A percentile compares a stretch with the other conserved stretches of the same genome.
These are phyloP conservation scores for Triangularia setosa DNA, from an alignment of 2,329 filamentous ascomycete genomes.

Conservation along the genomic window DNA sequence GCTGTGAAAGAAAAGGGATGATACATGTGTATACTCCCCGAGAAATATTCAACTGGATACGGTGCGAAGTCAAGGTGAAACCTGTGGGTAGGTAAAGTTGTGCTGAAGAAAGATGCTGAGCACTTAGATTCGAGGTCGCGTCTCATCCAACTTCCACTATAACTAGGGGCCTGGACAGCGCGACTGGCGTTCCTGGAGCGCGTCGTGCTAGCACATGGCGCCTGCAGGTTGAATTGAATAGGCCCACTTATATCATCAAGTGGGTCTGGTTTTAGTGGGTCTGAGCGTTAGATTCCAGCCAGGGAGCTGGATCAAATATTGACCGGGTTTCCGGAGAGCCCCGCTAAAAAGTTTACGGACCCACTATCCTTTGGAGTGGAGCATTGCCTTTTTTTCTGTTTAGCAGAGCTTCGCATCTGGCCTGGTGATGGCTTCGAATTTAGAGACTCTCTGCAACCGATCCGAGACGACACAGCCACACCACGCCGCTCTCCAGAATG, in stretches of 20 bases:
- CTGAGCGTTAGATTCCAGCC: background rate
- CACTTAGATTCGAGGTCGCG: background rate
- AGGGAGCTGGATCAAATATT: constrained; percentile 23
- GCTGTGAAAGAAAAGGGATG: background rate
- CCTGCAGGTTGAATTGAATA: background rate
- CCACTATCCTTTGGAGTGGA: constrained; percentile 22
- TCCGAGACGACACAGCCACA: constrained; percentile 5
- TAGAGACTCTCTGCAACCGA: background rate
- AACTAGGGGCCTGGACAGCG: background rate
- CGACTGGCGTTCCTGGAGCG: constrained; percentile 10
- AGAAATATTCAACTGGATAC: background rate
- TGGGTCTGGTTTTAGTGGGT: background rate
- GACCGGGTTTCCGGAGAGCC: constrained; percentile 13
- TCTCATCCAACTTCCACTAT: background rate
- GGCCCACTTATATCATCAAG: constrained; percentile 17
- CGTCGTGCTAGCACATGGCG: constrained; percentile 20
- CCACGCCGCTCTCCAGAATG: constrained; percentile 37
- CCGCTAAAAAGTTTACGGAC: constrained; percentile 2
- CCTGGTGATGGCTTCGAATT: constrained; percentile 13
- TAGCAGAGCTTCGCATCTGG: constrained; percentile 7
- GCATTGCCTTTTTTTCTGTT: constrained; percentile 22
- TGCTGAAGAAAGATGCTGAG: background rate
- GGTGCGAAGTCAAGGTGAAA: background rate
- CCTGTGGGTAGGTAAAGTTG: background rate
- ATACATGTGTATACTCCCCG: background rate